These are phyloP conservation scores for Colletotrichum euphorbiae DNA, from an alignment of 2,329 filamentous ascomycete species.

Conservation along the genomic window DNA sequence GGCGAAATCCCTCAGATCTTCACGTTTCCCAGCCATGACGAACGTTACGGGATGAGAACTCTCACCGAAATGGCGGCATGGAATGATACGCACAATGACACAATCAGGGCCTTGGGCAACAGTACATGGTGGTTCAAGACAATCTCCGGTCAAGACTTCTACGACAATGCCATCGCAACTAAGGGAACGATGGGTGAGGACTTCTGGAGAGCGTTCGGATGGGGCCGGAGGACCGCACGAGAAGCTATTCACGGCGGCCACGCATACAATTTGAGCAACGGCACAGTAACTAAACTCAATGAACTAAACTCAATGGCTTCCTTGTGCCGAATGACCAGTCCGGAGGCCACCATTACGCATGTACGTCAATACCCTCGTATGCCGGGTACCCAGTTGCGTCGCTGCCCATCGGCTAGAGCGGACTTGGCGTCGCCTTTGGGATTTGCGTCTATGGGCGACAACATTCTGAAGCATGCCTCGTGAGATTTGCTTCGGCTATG, in stretches of 20 bases:
- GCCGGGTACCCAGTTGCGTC: slow-evolving; percentile 20
- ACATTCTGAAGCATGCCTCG: neutral
- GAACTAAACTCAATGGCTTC: slow-evolving; percentile 25
- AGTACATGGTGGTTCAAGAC: slow-evolving; percentile 42
- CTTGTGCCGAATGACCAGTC: slow-evolving; percentile 30
- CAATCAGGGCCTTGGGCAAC: slow-evolving; percentile 39
- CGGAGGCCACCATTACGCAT: slow-evolving; percentile 24
- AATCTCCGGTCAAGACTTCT: slow-evolving; percentile 36
- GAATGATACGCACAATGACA: slow-evolving; percentile 36
- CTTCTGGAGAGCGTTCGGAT: slow-evolving; percentile 35
- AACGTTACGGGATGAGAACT: slow-evolving; percentile 36
- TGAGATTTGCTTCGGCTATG: neutral
- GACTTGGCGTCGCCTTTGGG: neutral
- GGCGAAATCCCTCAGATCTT: slow-evolving; percentile 41
- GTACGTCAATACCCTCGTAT: slow-evolving; percentile 29
- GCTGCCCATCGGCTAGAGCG: slow-evolving; percentile 13
- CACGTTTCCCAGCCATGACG: slow-evolving; percentile 36
- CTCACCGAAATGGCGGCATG: slow-evolving; percentile 40
- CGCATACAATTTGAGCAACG: slow-evolving; percentile 6
- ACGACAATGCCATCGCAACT: slow-evolving; percentile 28
- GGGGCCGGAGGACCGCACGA: slow-evolving; percentile 29
- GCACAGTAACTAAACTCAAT: slow-evolving; percentile 16
- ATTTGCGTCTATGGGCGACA: neutral
- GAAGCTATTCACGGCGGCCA: slow-evolving; percentile 33
- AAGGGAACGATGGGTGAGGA: slow-evolving; percentile 28